Evolutionary conservation across 2,329 filamentous ascomycete genomes (phyloP), one percentile per base, ranked within the genome.

Genomic region (Teratosphaeria destructans): DNA sequence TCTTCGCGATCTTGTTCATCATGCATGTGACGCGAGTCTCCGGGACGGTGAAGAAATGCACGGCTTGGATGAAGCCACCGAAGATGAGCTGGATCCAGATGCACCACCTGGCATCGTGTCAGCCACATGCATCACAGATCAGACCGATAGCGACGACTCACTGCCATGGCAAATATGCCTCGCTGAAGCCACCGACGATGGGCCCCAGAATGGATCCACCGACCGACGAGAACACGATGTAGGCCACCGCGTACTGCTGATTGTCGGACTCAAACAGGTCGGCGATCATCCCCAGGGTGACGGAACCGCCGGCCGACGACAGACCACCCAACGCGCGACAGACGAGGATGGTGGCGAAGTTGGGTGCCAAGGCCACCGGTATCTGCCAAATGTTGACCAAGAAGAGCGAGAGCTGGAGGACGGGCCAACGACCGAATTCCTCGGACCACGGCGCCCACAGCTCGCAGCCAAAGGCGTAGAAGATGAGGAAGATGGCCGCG

Each of bases 31-130:
- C 84, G 59, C 90, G 82, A 0, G 90, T 95, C 72, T 95, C 90
- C 0, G 89, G 90, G 1, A 94, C 89, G 57, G 89, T 70, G 56
- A 87, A 67, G 64, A 71, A 71, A 62, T 74, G 72, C 3, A 89
- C 70, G 3, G 83, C 29, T 70, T 93, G 89, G 12, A 92, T 83
- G 55, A 83, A 79, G 5, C 77, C 87, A 35, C 89, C 89, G 57
- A 94, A 85, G 67, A 93, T 91, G 65, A 94, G 82, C 74, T 95
- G 90, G 62, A 94, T 89, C 90, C 90, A 95, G 71, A 94, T 92
- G 58, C 79, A 84, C 88, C 87, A 92, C 67, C 82, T 69, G 55
- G n/a, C 32, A 57, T 10, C 5, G 23, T 14, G 26, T 62, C 52
- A 57, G 60, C 26, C 7, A 57, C 19, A 53, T 47, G n/a, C 29